phyloP scores from a whole-genome alignment of 805 yeast species.

The Jamesozyma spencerorum region DNA sequence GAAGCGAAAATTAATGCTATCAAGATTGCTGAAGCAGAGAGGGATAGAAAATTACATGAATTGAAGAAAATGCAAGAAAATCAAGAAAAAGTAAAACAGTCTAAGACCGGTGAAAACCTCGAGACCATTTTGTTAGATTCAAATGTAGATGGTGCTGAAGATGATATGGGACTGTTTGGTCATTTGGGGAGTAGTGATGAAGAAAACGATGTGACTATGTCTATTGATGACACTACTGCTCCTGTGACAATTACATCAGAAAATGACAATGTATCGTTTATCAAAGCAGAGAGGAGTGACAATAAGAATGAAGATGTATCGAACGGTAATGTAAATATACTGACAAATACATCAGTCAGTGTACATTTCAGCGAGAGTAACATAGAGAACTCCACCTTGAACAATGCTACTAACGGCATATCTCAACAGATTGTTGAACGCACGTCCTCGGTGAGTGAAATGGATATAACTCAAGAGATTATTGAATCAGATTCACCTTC shows the following conservation, averaged over 20 bases:
- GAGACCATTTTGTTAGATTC: slow-evolving; percentile 5
- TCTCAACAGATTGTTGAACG: neutral
- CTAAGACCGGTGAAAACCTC: slow-evolving; percentile 7
- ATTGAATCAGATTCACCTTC: too few relatives aligned
- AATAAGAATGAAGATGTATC: neutral
- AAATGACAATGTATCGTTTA: neutral
- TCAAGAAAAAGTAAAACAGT: slow-evolving; percentile 21
- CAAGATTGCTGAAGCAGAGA: slow-evolving; percentile 28
- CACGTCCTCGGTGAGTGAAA: too few relatives aligned
- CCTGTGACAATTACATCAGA: neutral
- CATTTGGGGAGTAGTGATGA: slow-evolving; percentile 25
- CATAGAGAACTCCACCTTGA: neutral
- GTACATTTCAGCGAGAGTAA: too few relatives aligned
- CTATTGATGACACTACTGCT: neutral
- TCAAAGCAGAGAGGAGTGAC: neutral
- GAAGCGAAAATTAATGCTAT: slow-evolving; percentile 17
- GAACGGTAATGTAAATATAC: too few relatives aligned
- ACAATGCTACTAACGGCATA: neutral
- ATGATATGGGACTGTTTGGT: slow-evolving; percentile 25
- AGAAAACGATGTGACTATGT: slow-evolving; percentile 19
- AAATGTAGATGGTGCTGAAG: slow-evolving; percentile 25
- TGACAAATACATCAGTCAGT: too few relatives aligned
- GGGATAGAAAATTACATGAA: slow-evolving; percentile 24
- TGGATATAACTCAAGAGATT: too few relatives aligned
- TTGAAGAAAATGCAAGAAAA: slow-evolving; percentile 30